phyloP scores from a whole-genome alignment of 495 filamentous ascomycete genomes.

The Aspergillus ostianus region DNA sequence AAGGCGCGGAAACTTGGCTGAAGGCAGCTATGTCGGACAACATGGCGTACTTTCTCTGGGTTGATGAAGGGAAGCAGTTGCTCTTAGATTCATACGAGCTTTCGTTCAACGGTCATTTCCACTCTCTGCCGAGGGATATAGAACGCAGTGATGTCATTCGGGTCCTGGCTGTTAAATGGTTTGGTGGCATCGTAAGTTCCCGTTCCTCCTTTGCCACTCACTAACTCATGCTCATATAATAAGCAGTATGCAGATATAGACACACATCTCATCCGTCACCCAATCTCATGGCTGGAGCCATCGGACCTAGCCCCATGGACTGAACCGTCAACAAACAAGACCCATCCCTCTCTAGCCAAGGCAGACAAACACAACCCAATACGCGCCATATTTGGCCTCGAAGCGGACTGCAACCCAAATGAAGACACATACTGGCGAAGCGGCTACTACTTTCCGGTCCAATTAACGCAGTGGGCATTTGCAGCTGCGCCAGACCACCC shows the following conservation, averaged over 20 bases:
- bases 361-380: conserved; percentile 9
- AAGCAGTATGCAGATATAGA: conserved; percentile 23
- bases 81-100: conserved; percentile 5
- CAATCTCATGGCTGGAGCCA: conserved; percentile 12
- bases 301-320: conserved; percentile 14
- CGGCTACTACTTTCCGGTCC: conserved; percentile 19
- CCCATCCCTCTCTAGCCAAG: background rate
- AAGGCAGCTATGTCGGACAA: conserved; percentile 6
- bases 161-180: conserved; percentile 19
- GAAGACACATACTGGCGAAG: conserved; percentile 21
- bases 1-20: conserved; percentile 21
- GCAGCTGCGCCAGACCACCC: conserved; percentile 18
- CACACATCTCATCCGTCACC: conserved; percentile 14
- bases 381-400: conserved; percentile 19
- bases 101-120: conserved; percentile 12
- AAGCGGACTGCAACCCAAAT: conserved; percentile 16
- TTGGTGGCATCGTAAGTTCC: conserved; percentile 20
- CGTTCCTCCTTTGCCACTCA: background rate
- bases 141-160: conserved; percentile 22
- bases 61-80: conserved; percentile 10
- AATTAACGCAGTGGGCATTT: conserved; percentile 23
- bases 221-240: background rate
- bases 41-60: conserved; percentile 22
- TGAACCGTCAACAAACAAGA: conserved; percentile 10
- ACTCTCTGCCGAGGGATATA: conserved; percentile 12